These are phyloP conservation scores for Lumnitzera racemosa DNA, from an alignment of 345 rosid genomes.

Conservation along the genomic window DNA sequence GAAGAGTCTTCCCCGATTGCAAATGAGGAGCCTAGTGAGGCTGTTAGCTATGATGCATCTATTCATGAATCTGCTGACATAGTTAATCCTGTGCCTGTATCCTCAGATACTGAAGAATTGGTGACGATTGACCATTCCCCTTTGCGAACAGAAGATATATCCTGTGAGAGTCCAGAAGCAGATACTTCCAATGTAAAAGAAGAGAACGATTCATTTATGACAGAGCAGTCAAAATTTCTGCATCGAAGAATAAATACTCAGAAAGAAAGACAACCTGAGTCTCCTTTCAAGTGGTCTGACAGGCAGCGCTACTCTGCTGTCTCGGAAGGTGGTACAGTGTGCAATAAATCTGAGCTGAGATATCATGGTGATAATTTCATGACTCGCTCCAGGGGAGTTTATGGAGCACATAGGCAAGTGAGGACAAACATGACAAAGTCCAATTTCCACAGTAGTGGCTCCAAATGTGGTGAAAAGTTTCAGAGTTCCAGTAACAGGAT, in stretches of 20 bases:
- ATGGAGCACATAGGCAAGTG: constrained; percentile 42
- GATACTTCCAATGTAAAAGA: constrained; percentile 36
- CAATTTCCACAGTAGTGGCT: constrained; percentile 34
- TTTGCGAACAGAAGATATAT: constrained; percentile 29
- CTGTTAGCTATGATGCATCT: constrained; percentile 29
- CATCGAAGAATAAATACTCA: constrained; percentile 41
- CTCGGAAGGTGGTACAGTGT: constrained; percentile 39
- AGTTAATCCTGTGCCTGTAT: constrained; percentile 42
- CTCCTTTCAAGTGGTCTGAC: constrained; percentile 55
- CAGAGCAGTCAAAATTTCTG: constrained; percentile 43
- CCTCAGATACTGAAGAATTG: constrained; percentile 41
- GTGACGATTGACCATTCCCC: constrained; percentile 24
- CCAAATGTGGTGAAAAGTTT: constrained; percentile 50
- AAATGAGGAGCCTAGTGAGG: constrained; percentile 36
- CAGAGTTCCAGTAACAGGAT: constrained; percentile 36
- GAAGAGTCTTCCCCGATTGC: constrained; percentile 33
- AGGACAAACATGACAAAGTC: constrained; percentile 44
- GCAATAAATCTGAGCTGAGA: constrained; percentile 46
- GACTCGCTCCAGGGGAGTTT: constrained; percentile 39
- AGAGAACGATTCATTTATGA: constrained; percentile 36
- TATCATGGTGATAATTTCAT: constrained; percentile 42
- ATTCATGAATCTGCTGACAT: constrained; percentile 33
- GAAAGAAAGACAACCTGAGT: constrained; percentile 47
- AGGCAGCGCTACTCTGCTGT: constrained; percentile 33
- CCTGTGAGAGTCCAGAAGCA: constrained; percentile 32